A percentile compares a stretch with the other conserved stretches of the same genome.
Evolutionary conservation across 192 early-diverging fungal species (phyloP).

Genomic region (Funneliformis geosporum): DNA sequence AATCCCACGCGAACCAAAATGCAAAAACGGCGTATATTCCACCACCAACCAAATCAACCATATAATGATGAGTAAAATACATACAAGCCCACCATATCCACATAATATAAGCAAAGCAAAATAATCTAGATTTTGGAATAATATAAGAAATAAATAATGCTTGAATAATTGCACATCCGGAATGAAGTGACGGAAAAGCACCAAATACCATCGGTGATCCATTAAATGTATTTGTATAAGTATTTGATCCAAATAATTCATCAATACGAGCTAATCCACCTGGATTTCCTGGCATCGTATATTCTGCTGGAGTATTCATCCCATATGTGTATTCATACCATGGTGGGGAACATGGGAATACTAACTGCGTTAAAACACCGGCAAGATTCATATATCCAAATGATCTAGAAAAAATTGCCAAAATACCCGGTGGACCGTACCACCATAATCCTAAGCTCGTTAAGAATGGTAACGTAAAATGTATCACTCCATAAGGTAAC

Average conservation of each 20-base stretch:
- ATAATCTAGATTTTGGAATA: slow-evolving; percentile 47
- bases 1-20: slow-evolving; percentile 51
- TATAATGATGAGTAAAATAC: slow-evolving; percentile 76
- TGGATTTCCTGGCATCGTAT: slow-evolving; percentile 66
- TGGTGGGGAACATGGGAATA: slow-evolving; percentile 69
- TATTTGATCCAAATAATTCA: slow-evolving; percentile 59
- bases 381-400: slow-evolving; percentile 72
- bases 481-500: slow-evolving; percentile 74
- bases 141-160: slow-evolving; percentile 59
- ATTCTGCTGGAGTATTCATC: slow-evolving; percentile 58
- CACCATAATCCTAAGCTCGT: slow-evolving; percentile 50
- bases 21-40: slow-evolving; percentile 62
- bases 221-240: slow-evolving; percentile 65
- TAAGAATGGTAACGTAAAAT: slow-evolving; percentile 67
- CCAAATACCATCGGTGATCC: slow-evolving; percentile 74
- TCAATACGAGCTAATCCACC: slow-evolving; percentile 71
- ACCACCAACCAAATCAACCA: slow-evolving; percentile 70
- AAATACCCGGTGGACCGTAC: slow-evolving; percentile 53
- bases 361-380: slow-evolving; percentile 67
- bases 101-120: slow-evolving; percentile 56
- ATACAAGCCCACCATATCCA: slow-evolving; percentile 84
- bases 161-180: slow-evolving; percentile 66
- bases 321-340: slow-evolving; percentile 74
- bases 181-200: slow-evolving; percentile 75
- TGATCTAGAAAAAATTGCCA: slow-evolving; percentile 55